Evolutionary conservation across 2,329 filamentous ascomycete genomes (phyloP).

Genomic region (Aspergillus sp.): DNA sequence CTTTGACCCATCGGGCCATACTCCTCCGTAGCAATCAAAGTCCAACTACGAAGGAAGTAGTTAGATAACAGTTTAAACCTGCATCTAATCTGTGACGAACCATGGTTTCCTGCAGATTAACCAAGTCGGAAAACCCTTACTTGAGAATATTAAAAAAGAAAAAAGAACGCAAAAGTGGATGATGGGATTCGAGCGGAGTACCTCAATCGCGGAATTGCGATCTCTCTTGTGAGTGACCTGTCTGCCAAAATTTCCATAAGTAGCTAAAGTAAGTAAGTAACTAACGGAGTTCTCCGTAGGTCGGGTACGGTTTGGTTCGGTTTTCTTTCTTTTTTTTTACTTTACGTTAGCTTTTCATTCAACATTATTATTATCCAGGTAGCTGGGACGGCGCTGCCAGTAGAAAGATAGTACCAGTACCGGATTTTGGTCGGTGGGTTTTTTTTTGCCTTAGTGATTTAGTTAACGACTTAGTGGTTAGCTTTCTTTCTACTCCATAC

Average conservation of each 20-base stretch:
- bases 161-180: no score
- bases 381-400: not conserved
- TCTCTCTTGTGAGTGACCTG: not conserved
- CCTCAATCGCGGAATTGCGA: not conserved
- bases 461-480: no score
- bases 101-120: conserved; percentile 8
- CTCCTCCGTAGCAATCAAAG: not conserved
- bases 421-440: no score
- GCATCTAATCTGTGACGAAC: conserved; percentile 7
- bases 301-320: no score
- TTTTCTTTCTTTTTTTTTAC: no score
- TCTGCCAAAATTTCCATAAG: no score
- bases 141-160: no score
- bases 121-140: not conserved
- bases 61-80: not conserved
- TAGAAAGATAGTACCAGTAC: not conserved
- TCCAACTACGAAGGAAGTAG: not conserved
- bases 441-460: no score
- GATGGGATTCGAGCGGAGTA: not conserved
- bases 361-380: not conserved
- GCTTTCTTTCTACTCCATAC: no score
- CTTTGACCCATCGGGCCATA: not conserved
- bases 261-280: no score
- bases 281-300: no score
- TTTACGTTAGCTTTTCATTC: not conserved